phyloP scores from a whole-genome alignment of 495 filamentous ascomycete genomes.

The Aspergillus indologenus region DNA sequence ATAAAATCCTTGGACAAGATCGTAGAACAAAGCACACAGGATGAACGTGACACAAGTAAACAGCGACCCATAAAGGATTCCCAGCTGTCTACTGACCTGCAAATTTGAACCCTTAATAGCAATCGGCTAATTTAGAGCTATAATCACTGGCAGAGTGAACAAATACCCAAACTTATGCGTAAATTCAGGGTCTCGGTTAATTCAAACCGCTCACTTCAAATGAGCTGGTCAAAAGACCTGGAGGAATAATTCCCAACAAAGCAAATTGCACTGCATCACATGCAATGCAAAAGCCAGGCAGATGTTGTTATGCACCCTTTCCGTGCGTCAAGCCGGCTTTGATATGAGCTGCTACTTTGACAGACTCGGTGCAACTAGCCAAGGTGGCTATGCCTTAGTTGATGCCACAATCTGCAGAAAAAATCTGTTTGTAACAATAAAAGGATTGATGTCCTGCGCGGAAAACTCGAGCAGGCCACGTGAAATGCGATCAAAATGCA shows the following conservation, averaged over 20 bases:
- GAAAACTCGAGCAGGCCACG: background rate
- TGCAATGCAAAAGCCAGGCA: background rate
- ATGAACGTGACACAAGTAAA: background rate
- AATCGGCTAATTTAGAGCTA: background rate
- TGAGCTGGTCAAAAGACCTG: background rate
- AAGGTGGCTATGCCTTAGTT: background rate
- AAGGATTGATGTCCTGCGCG: background rate
- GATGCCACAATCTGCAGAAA: background rate
- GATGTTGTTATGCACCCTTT: background rate
- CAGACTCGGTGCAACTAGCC: background rate
- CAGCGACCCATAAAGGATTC: background rate
- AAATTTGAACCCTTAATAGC: background rate
- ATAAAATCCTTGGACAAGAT: slow-evolving; percentile 29
- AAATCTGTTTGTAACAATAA: background rate
- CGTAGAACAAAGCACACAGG: slow-evolving; percentile 10
- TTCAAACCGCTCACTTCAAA: background rate
- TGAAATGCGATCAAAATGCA: slow-evolving; percentile 40
- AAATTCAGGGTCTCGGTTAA: background rate
- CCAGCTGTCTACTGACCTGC: background rate
- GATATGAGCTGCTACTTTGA: background rate
- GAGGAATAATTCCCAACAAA: background rate
- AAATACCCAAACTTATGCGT: background rate
- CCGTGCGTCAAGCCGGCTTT: background rate
- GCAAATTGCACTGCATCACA: background rate
- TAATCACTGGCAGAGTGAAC: background rate